phyloP scores from a whole-genome alignment of 371 early-diverging fungal species.

The Mucor velutinosus region DNA sequence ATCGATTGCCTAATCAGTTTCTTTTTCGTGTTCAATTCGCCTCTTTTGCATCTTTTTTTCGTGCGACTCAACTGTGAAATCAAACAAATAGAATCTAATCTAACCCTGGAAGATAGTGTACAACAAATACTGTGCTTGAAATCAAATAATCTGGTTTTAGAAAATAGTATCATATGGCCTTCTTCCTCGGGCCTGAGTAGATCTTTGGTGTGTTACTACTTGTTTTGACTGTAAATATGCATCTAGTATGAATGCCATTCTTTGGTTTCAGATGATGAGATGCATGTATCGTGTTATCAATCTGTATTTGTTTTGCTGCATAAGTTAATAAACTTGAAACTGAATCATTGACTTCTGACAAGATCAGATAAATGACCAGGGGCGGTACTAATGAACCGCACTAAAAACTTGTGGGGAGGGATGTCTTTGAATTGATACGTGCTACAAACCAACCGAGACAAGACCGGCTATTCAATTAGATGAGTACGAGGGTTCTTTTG shows the following conservation, averaged over 20 bases:
- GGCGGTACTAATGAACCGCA: neutral
- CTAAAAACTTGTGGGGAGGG: neutral
- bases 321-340: neutral
- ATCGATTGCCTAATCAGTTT: neutral
- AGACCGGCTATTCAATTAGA: neutral
- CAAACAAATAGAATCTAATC: neutral
- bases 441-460: neutral
- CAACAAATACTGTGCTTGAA: neutral
- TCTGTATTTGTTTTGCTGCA: neutral
- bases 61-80: neutral
- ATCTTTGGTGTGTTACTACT: neutral
- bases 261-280: neutral
- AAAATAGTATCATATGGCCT: slow-evolving; percentile 6
- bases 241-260: neutral
- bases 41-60: neutral
- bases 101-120: neutral
- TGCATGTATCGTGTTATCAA: neutral
- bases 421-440: neutral
- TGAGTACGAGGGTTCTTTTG: neutral
- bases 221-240: neutral
- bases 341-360: neutral
- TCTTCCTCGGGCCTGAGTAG: neutral
- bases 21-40: neutral
- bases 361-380: neutral
- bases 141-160: slow-evolving; percentile 1